Evolutionary conservation across 371 early-diverging fungal genomes (phyloP), one percentile per base, ranked within the genome.

Genomic region (Coemansia sp.): DNA sequence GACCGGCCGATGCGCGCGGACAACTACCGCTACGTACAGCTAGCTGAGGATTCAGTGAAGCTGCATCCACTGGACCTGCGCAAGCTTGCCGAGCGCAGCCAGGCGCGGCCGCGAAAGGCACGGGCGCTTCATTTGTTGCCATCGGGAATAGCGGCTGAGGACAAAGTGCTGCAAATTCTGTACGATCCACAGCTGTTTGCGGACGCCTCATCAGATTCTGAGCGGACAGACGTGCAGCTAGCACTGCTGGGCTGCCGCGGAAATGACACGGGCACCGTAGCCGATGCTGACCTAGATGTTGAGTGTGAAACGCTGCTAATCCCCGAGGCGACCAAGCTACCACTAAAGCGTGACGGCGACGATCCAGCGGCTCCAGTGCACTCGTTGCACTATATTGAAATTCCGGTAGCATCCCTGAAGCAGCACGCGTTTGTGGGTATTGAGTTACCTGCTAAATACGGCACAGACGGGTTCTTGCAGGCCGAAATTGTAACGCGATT

Each of bases 141-240:
- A 10, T 33, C 58, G 11, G 18, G 1, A 10, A 33, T 33, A 5
- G n/a, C 12, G n/a, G 9, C 5, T 3, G 10, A 16, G 7, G n/a
- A 39, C 4, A 32, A 12, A 16, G 29, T 59, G 16, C 32, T 51
- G 16, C 69, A 69, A 46, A 10, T 67, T 6, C 33, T 67, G 14
- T 69, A 69, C n/a, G 69, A 69, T 11, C 69, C 69, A 12, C 37
- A n/a, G 16, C 53, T 67, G 12, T 60, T 69, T 46, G 47, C 46
- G 2, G 59, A 34, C 12, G 5, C 9, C n/a, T 14, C 39, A 12
- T 18, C 10, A 12, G 46, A 29, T 7, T 11, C 12, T 9, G 16
- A 38, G 16, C 31, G 12, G 33, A 11, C 50, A 5, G 24, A 57
- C 32, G 36, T 16, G 11, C 39, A 42, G n/a, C 42, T 51, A 18